phyloP scores from a whole-genome alignment of 2,329 filamentous ascomycete genomes.

The Aureobasidium sp. region DNA sequence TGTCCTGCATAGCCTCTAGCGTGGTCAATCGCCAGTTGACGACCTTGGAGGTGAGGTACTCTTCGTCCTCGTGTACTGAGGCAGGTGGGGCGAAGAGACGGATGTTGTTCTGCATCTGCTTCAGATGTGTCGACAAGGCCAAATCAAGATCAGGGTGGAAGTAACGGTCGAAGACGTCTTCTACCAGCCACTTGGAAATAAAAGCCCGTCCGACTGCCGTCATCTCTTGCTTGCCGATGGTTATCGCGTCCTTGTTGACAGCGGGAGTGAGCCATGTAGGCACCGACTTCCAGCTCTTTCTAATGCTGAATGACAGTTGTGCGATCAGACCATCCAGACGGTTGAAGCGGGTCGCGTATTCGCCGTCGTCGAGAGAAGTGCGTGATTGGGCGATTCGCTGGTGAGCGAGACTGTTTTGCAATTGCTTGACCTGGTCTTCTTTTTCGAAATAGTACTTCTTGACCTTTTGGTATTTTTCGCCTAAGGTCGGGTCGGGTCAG shows the following conservation, averaged over 20 bases:
- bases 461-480: constrained; percentile 94
- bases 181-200: constrained; percentile 81
- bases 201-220: constrained; percentile 85
- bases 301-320: constrained; percentile 90
- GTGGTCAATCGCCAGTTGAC: constrained; percentile 92
- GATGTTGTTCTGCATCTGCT: constrained; percentile 81
- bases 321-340: constrained; percentile 89
- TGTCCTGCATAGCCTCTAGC: constrained; percentile 71
- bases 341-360: constrained; percentile 83
- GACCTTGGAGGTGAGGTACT: constrained; percentile 78
- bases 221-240: constrained; percentile 94
- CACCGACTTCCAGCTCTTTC: constrained; percentile 82
- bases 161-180: constrained; percentile 82
- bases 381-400: constrained; percentile 91
- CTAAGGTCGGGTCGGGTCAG: constrained; percentile 37
- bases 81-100: constrained; percentile 65
- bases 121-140: constrained; percentile 67
- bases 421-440: constrained; percentile 77
- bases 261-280: constrained; percentile 71
- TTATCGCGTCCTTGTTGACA: constrained; percentile 77
- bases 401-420: constrained; percentile 96
- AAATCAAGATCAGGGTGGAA: constrained; percentile 86
- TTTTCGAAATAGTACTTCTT: constrained; percentile 97
- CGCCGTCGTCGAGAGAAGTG: constrained; percentile 88
- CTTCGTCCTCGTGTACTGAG: constrained; percentile 76